Conservation (phyloP, 345 rosid genomes). For the Conringia planisiliqua region DNA sequence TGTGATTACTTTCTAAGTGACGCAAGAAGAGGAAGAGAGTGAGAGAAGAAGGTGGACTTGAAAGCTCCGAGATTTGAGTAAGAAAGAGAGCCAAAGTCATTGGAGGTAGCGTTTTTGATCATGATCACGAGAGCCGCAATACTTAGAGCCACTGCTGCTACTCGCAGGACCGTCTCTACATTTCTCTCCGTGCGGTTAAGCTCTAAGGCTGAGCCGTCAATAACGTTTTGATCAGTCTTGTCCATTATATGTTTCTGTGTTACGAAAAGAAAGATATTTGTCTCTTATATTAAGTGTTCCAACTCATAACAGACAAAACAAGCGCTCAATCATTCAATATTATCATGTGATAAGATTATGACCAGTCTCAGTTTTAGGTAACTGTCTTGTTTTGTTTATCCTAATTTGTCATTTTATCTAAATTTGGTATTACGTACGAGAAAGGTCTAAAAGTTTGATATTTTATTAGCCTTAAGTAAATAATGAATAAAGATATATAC, state of each 20-base stretch:
- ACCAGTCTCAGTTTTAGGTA: slow-evolving; percentile 8
- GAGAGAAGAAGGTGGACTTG: slow-evolving; percentile 39
- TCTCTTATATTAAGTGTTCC: not conserved
- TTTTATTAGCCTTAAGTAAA: not conserved
- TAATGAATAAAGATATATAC: not conserved
- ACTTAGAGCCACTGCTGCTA: slow-evolving; percentile 59
- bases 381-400: slow-evolving; percentile 8
- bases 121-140: slow-evolving; percentile 59
- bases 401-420: not conserved
- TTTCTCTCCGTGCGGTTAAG: slow-evolving; percentile 12
- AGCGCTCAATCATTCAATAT: slow-evolving; percentile 8
- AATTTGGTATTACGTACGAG: slow-evolving; percentile 9
- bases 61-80: slow-evolving; percentile 79
- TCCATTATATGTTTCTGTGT: not conserved
- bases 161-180: slow-evolving; percentile 49
- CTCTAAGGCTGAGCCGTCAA: slow-evolving; percentile 1
- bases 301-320: not conserved
- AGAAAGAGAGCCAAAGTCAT: slow-evolving; percentile 68
- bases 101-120: slow-evolving; percentile 62
- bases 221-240: not conserved
- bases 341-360: slow-evolving; percentile 18
- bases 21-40: not conserved
- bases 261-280: slow-evolving; percentile 5
- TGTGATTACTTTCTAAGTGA: slow-evolving; percentile 42
- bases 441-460: not conserved